phyloP scores from a whole-genome alignment of 2,329 filamentous ascomycete genomes.

The Sporothrix luriei region DNA sequence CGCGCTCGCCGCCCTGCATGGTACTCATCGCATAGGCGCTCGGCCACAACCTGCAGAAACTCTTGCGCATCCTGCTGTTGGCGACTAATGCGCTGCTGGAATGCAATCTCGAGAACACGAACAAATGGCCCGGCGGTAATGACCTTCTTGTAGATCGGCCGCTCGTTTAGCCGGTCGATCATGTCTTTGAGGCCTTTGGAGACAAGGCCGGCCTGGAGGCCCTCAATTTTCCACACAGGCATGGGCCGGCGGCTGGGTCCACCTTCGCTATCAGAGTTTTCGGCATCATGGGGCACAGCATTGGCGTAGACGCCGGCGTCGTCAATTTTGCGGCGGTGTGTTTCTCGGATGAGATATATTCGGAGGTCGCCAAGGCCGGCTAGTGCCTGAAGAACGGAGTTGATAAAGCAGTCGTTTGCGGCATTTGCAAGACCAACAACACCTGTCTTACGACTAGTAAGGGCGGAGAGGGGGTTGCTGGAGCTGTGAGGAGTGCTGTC shows the following conservation, averaged over 20 bases:
- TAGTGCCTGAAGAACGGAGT: conserved; percentile 90
- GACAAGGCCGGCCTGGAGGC: conserved; percentile 77
- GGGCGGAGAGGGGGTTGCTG: conserved; percentile 37
- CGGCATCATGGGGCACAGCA: conserved; percentile 52
- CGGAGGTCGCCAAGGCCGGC: conserved; percentile 88
- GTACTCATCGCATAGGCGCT: conserved; percentile 92
- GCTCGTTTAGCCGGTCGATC: conserved; percentile 87
- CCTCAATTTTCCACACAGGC: conserved; percentile 64
- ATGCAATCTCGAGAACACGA: conserved; percentile 78
- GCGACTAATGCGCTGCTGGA: conserved; percentile 85
- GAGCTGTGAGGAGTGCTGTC: conserved; percentile 70
- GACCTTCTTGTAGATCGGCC: conserved; percentile 90
- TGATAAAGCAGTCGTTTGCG: conserved; percentile 96
- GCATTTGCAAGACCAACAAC: conserved; percentile 87
- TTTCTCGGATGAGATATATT: conserved; percentile 88
- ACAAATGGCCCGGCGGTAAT: conserved; percentile 88
- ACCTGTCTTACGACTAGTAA: conserved; percentile 68
- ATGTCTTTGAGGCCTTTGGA: conserved; percentile 90
- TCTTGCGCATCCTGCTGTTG: conserved; percentile 98
- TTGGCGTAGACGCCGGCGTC: conserved; percentile 73
- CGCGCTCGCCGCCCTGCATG: conserved; percentile 79
- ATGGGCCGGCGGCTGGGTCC: conserved; percentile 39
- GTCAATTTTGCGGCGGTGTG: conserved; percentile 79
- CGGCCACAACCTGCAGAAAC: conserved; percentile 90
- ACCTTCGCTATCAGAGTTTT: conserved; percentile 27